A percentile compares a stretch with the other conserved stretches of the same genome.
phyloP scores from a whole-genome alignment of 352 stramenopile genomes.

The Phytopythium chamaehyphon region DNA sequence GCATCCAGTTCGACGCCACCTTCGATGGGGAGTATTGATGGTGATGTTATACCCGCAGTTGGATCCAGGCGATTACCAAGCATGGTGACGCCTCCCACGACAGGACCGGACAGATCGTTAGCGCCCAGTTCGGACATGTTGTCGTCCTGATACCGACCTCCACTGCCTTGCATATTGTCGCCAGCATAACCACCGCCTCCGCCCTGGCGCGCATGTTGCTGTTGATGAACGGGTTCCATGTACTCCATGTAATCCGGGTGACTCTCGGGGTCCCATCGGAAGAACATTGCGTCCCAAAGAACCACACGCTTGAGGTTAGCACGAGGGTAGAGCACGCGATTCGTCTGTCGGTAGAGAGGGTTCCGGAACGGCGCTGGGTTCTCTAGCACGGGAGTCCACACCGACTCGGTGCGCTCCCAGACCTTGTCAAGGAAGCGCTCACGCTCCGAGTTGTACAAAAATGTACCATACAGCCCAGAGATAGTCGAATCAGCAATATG shows the following conservation, averaged over 20 bases:
- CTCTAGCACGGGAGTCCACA: constrained; percentile 80
- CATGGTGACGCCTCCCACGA: constrained; percentile 3
- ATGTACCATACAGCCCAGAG: constrained; percentile 77
- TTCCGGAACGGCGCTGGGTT: constrained; percentile 65
- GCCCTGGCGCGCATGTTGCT: constrained; percentile 23
- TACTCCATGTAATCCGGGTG: constrained; percentile 87
- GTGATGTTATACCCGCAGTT: constrained; percentile 9
- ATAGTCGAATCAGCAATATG: constrained; percentile 78
- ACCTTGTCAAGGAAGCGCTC: constrained; percentile 81
- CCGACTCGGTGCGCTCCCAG: constrained; percentile 81
- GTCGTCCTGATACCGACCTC: constrained; percentile 3
- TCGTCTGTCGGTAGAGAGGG: constrained; percentile 68
- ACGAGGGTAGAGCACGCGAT: constrained; percentile 77
- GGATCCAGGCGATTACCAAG: constrained; percentile 3
- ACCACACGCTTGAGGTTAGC: constrained; percentile 87
- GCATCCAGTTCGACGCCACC: constrained; percentile 34
- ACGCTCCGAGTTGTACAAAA: constrained; percentile 83
- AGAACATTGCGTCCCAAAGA: constrained; percentile 85
- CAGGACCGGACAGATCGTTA: constrained; percentile 1
- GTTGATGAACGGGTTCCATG: constrained; percentile 56
- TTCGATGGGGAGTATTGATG: constrained; percentile 35
- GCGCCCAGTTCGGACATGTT: constrained; percentile 1
- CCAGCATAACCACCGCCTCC: constrained; percentile 21
- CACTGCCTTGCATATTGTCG: constrained; percentile 1
- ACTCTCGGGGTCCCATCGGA: constrained; percentile 81